Base-by-base conservation (phyloP, 78 protist genomes). In the Tieghemostelium lacteum region DNA sequence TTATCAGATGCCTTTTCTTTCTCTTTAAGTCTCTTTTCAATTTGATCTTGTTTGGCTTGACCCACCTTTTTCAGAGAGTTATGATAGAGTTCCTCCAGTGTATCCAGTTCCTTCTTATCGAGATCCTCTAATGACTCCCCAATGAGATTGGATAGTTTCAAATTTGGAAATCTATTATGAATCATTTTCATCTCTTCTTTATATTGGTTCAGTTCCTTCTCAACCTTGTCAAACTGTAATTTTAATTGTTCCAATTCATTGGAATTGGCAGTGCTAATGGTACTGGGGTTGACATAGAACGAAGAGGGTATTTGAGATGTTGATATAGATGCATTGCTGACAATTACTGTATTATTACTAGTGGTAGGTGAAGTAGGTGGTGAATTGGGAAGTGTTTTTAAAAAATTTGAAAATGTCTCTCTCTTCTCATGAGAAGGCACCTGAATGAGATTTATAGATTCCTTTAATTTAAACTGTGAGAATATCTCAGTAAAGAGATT, bases 31-130 rank as follows among this genome's bases (percentile, higher is more conserved):
- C 66, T 12, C 33, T 58, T 66, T 7, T 42, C 5, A 10, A 69
- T 19, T 58, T 83, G 80, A 22, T 69, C 39, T 69, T 69, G 91
- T 55, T 83, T 83, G 39, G 75, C 88, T 2, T 16, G 10, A 17
- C 88, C 88, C 34, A 78, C 62, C 14, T 31, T 29, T 31, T 60
- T 83, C 20, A 83, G 28, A 20, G 57, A 50, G 8, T 34, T 58
- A 19, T 69, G 78, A 42, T 83, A 63, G 29, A 60, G 16, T 31
- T 83, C 80, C 31, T 83, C 91, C 1, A 83, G 6, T 2, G 19
- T 52, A 20, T 83, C 78, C 12, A 83, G 40, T 22, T 83, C 91
- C 45, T 50, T 19, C 70, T 58, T 42, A 16, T 34, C 22, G 0
- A 83, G 7, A 0, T 40, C 16, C 24, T 39, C 72, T 19, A 83